These are phyloP conservation scores for Aureobasidium lini DNA, from an alignment of 2,329 filamentous ascomycete genomes.

Conservation along the genomic window DNA sequence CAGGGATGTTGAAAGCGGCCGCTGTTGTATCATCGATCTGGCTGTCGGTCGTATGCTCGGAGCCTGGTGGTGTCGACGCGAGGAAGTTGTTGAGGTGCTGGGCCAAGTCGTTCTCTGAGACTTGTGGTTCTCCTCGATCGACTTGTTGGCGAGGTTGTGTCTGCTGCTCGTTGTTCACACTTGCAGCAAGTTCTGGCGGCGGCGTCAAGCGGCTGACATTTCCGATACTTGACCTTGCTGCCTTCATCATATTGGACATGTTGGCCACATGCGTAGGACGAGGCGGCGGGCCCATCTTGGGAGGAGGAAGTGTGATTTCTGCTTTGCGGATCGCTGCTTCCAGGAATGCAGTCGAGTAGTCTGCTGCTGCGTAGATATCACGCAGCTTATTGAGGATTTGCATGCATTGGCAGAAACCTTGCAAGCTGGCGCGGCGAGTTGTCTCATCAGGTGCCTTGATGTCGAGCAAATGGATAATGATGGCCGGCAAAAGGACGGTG, in stretches of 20 bases:
- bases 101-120: constrained; percentile 41
- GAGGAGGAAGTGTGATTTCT: constrained; percentile 58
- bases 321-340: constrained; percentile 85
- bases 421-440: constrained; percentile 63
- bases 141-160: constrained; percentile 18
- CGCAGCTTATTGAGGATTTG: constrained; percentile 78
- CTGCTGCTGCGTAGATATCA: constrained; percentile 87
- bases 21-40: constrained; percentile 4
- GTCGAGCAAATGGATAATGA: constrained; percentile 88
- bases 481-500: constrained; percentile 81
- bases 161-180: neutral
- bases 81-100: constrained; percentile 42
- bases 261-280: constrained; percentile 3
- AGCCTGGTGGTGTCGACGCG: constrained; percentile 43
- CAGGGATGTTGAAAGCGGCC: constrained; percentile 17
- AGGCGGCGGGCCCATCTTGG: constrained; percentile 8
- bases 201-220: constrained; percentile 27
- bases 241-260: constrained; percentile 6
- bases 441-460: constrained; percentile 75
- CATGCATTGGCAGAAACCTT: constrained; percentile 88
- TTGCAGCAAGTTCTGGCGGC: constrained; percentile 28
- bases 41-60: constrained; percentile 17
- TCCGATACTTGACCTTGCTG: neutral
- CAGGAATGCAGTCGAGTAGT: constrained; percentile 92
- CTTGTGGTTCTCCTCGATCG: constrained; percentile 4